Percentiles rank a stretch among this genome's conserved stretches.
Conservation (phyloP, 192 early-diverging fungal species). For the Chytriomyces sp. region DNA sequence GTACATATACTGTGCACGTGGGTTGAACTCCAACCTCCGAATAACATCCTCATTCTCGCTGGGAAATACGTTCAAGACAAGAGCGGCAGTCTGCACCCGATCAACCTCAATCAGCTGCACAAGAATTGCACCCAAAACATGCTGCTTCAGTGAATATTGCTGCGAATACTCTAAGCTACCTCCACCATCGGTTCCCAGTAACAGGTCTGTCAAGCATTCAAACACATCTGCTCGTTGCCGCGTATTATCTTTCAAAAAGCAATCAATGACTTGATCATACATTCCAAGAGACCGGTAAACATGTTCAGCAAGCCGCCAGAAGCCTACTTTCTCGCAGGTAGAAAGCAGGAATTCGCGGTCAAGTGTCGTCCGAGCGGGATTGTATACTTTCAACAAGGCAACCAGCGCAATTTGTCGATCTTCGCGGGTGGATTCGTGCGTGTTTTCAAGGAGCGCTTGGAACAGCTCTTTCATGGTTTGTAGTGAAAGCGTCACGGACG, state of each 20-base stretch:
- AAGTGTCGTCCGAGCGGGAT: constrained; percentile 19
- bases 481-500: background rate
- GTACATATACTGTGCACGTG: constrained; percentile 34
- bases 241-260: constrained; percentile 44
- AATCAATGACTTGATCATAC: constrained; percentile 45
- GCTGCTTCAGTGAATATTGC: constrained; percentile 25
- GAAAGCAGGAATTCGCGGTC: constrained; percentile 34
- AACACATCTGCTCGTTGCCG: constrained; percentile 30
- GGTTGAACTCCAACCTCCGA: constrained; percentile 19
- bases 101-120: constrained; percentile 34
- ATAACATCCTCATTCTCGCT: constrained; percentile 34
- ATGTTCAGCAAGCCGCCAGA: constrained; percentile 50
- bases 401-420: constrained; percentile 48
- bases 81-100: constrained; percentile 29
- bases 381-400: constrained; percentile 37
- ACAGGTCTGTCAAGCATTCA: constrained; percentile 23
- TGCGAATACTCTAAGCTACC: constrained; percentile 33
- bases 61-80: constrained; percentile 40
- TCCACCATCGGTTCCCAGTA: background rate
- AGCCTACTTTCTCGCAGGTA: constrained; percentile 22
- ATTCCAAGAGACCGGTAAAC: constrained; percentile 15
- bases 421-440: background rate
- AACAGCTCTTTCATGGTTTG: constrained; percentile 32
- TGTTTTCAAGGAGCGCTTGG: constrained; percentile 23
- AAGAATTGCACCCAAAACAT: constrained; percentile 29